Conservation (phyloP, 1,139 yeast species). For the Hyphopichia wangnamkhiaoensis region DNA sequence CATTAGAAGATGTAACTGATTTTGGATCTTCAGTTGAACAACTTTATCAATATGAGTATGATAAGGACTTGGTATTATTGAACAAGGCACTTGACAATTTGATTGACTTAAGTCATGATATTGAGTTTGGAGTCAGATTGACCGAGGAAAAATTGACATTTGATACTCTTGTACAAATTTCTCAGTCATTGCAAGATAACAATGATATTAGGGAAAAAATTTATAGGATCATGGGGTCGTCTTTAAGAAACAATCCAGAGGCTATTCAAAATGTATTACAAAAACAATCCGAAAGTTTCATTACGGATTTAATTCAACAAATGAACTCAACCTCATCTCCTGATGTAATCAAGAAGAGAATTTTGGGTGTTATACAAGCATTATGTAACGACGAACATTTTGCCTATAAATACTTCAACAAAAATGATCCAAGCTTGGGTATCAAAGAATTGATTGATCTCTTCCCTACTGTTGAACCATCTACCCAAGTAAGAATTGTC, state of each 20-base stretch:
- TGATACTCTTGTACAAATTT: constrained; percentile 17
- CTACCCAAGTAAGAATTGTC: constrained; percentile 34
- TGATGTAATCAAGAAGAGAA: constrained; percentile 44
- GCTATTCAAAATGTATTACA: constrained; percentile 44
- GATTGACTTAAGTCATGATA: constrained; percentile 64
- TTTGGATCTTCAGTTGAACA: constrained; percentile 32
- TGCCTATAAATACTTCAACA: constrained; percentile 26
- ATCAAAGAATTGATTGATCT: constrained; percentile 25
- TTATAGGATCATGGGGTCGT: constrained; percentile 53
- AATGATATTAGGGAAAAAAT: constrained; percentile 41
- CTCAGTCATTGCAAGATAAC: constrained; percentile 8
- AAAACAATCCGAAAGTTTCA: constrained; percentile 14
- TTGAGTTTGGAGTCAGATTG: constrained; percentile 56
- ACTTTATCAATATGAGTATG: constrained; percentile 16
- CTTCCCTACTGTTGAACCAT: constrained; percentile 29
- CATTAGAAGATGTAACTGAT: constrained; percentile 22
- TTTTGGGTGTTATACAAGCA: constrained; percentile 50
- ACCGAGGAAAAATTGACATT: constrained; percentile 23
- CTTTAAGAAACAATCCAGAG: constrained; percentile 71
- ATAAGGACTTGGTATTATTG: constrained; percentile 15
- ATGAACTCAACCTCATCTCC: constrained; percentile 16
- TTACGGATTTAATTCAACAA: constrained; percentile 17
- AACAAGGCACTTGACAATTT: constrained; percentile 44
- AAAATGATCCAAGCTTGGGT: constrained; percentile 18
- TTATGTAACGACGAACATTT: constrained; percentile 35